A percentile compares a stretch with the other conserved stretches of the same genome.
Evolutionary conservation across 305 asterid genomes (phyloP).

Genomic region (Euphrasia arctica): DNA sequence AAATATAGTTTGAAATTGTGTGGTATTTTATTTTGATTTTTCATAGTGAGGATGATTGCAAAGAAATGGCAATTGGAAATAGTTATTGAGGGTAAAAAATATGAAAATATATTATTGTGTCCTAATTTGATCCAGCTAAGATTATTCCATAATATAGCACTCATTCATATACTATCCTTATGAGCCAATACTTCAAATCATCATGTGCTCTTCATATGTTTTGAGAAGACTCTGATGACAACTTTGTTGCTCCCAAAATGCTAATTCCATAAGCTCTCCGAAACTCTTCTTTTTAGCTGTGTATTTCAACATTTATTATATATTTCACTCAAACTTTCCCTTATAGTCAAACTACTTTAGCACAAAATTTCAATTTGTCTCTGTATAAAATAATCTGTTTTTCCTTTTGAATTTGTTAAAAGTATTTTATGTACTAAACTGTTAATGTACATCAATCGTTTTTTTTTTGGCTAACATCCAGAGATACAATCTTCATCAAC

Average conservation of each 20-base stretch:
- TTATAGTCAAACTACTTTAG: too few species aligned
- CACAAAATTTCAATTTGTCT: too few species aligned
- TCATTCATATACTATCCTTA: conserved; percentile 1
- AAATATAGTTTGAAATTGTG: conserved; percentile 4
- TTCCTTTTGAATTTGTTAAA: conserved; percentile 3
- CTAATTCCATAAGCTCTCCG: conserved; percentile 13
- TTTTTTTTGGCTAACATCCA: not conserved
- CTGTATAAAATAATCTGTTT: not conserved
- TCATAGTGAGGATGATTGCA: too few species aligned
- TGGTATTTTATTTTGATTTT: conserved; percentile 6
- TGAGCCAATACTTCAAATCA: conserved; percentile 1
- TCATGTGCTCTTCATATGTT: conserved; percentile 5
- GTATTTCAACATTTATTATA: not conserved
- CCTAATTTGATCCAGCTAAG: conserved; percentile 4
- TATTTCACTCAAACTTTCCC: too few species aligned
- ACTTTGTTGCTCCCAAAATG: not conserved
- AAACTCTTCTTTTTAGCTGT: not conserved
- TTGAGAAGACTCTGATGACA: not conserved
- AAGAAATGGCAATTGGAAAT: not conserved
- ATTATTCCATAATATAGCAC: conserved; percentile 4
- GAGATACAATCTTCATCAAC: not conserved
- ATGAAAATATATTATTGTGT: not conserved
- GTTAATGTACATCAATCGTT: not conserved
- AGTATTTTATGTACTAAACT: not conserved
- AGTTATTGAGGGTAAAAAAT: not conserved